Conservation (phyloP, 257 asterid species). For the Nicotiana obtusifolia region DNA sequence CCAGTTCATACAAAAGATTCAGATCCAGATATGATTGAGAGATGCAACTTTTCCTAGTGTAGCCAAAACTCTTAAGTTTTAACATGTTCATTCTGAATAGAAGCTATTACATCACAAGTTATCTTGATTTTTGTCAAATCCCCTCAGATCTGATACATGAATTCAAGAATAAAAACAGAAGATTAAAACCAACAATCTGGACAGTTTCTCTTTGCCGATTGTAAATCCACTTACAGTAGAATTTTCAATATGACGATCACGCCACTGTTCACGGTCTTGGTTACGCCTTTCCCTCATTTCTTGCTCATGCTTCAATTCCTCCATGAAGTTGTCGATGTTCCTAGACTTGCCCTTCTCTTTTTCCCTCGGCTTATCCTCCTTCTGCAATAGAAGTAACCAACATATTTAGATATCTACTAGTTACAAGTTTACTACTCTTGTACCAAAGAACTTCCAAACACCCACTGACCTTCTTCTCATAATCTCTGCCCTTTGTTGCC, state of each 20-base stretch:
- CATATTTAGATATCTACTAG: slow-evolving; percentile 11
- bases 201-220: background rate
- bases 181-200: background rate
- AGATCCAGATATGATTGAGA: background rate
- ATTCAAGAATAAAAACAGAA: background rate
- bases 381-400: slow-evolving; percentile 36
- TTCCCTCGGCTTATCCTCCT: slow-evolving; percentile 85
- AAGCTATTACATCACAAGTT: background rate
- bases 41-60: background rate
- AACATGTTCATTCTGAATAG: background rate
- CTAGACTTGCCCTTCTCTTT: slow-evolving; percentile 74
- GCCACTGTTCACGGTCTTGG: slow-evolving; percentile 80
- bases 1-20: slow-evolving; percentile 2
- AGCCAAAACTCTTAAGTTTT: background rate
- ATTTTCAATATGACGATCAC: slow-evolving; percentile 68
- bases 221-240: slow-evolving; percentile 46
- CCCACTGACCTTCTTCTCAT: slow-evolving; percentile 66
- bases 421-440: slow-evolving; percentile 1
- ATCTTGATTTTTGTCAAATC: background rate
- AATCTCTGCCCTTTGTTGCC: slow-evolving; percentile 80
- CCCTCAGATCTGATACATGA: background rate
- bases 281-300: slow-evolving; percentile 89
- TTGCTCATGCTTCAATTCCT: slow-evolving; percentile 90
- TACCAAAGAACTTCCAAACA: slow-evolving; percentile 10
- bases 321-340: slow-evolving; percentile 93